These are phyloP conservation scores for Colletotrichum simmondsii DNA, from an alignment of 2,329 filamentous ascomycete genomes.

Conservation along the genomic window DNA sequence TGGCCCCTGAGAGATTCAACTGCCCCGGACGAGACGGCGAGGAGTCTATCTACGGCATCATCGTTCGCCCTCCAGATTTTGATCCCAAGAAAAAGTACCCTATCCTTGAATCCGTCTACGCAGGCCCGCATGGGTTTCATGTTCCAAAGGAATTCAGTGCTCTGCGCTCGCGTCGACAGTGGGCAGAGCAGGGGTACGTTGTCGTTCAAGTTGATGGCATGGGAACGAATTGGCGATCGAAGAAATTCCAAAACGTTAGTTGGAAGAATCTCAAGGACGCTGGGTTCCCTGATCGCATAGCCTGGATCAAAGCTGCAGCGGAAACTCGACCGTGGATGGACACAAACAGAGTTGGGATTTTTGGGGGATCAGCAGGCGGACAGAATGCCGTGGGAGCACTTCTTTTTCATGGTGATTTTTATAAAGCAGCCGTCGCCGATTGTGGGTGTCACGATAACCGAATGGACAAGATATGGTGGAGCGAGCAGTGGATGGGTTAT, in stretches of 20 bases:
- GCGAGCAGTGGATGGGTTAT: constrained; percentile 46
- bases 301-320: constrained; percentile 42
- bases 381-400: constrained; percentile 42
- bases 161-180: constrained; percentile 33
- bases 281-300: constrained; percentile 43
- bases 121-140: constrained; percentile 39
- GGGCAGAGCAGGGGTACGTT: constrained; percentile 44
- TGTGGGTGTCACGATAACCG: constrained; percentile 45
- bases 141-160: constrained; percentile 40
- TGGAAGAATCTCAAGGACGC: constrained; percentile 43
- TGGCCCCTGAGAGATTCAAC: neutral
- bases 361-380: constrained; percentile 43
- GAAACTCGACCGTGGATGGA: constrained; percentile 42
- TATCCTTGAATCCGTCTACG: constrained; percentile 43
- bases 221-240: constrained; percentile 45
- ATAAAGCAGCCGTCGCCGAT: constrained; percentile 41
- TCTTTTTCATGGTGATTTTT: constrained; percentile 42
- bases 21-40: neutral
- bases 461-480: constrained; percentile 45
- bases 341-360: constrained; percentile 41
- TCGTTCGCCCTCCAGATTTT: constrained; percentile 36
- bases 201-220: constrained; percentile 45
- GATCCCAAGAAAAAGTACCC: constrained; percentile 40
- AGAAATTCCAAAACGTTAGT: constrained; percentile 43
- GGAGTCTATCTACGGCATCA: neutral